Conservation (phyloP, 2,329 filamentous ascomycete species). For the Trichoderma aggressivum region DNA sequence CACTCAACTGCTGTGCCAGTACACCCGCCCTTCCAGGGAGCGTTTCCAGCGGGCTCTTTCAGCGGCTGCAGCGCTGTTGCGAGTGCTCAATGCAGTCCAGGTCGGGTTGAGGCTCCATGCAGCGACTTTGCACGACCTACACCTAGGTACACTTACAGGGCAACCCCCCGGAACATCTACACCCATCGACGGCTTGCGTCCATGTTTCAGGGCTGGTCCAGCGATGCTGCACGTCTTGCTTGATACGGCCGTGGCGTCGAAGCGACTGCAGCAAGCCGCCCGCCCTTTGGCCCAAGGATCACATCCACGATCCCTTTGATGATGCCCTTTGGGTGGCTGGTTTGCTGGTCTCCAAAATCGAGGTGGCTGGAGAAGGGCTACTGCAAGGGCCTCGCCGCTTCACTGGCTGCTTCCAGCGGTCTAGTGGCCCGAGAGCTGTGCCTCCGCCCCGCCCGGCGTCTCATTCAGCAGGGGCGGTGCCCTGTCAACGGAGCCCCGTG, state of each 20-base stretch:
- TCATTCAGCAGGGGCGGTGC: slow-evolving; percentile 14
- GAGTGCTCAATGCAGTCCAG: not conserved
- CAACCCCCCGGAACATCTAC: too few relatives aligned
- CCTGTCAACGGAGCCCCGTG: slow-evolving; percentile 4
- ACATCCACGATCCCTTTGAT: not conserved
- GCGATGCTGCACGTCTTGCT: slow-evolving; percentile 1
- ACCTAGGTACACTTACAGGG: too few relatives aligned
- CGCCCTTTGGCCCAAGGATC: not conserved
- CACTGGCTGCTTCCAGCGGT: slow-evolving; percentile 1
- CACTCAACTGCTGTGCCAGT: too few relatives aligned
- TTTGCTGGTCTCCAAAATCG: slow-evolving; percentile 29
- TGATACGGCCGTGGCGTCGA: not conserved
- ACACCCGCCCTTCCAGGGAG: not conserved
- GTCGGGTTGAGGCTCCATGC: too few relatives aligned
- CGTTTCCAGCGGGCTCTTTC: not conserved
- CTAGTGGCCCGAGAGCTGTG: slow-evolving; percentile 9
- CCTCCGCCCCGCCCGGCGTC: slow-evolving; percentile 16
- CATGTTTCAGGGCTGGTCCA: not conserved
- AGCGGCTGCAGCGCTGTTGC: not conserved
- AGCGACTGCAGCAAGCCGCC: slow-evolving; percentile 6
- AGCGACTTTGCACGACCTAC: too few relatives aligned
- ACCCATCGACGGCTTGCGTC: too few relatives aligned
- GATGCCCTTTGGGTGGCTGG: slow-evolving; percentile 14
- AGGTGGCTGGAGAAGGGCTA: slow-evolving; percentile 32
- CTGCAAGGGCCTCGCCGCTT: slow-evolving; percentile 13